Evolutionary conservation across 2,329 filamentous ascomycete genomes (phyloP), one percentile per base, ranked within the genome.

Genomic region (Claviceps pazoutovae): DNA sequence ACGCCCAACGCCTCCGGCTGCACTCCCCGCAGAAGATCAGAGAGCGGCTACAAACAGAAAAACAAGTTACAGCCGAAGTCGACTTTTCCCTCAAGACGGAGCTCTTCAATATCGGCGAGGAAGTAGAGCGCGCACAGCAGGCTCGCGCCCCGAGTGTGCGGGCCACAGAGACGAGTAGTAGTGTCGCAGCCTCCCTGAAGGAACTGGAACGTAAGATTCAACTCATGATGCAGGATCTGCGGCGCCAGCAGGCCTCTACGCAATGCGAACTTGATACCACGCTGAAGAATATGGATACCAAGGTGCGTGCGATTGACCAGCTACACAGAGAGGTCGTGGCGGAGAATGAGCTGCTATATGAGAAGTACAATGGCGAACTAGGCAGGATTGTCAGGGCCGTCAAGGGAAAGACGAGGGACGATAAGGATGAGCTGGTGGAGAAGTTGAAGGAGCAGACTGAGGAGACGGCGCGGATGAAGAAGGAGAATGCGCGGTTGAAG

Each of bases 261-360:
- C 80, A 85, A 55, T 73, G 72, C 34, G 88, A 95, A 57, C 71
- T 94, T 58, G 81, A 88, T 43, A 79, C 73, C 19, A 83, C 82
- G 1, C 73, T 95, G 14, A 76, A 80, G 59, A 81, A 88, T 1
- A 82, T 80, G 14, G 89, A 96, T 64, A 78, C 77, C 54, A 90
- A 93, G 60, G 83, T 84, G 54, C 85, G 83, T 59, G 84, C 85
- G 42, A 80, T 96, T 50, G 90, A 96, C 64, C 86, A 94, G 67
- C 72, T 95, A 49, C 95, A 94, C 70, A 86, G 88, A 57, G 88
- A 95, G 62, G 80, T 83, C 16, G 88, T 83, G 59, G 86, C 88
- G 0, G 91, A 97, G 71, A 97, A 96, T 60, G 90, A 96, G 68
- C 79, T 91, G 34, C 74, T 97, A 51, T 96, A 96, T 66, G 86